Percentiles rank a stretch among this genome's conserved stretches.
These are phyloP conservation scores for Tuber magnatum DNA, from an alignment of 495 filamentous ascomycete genomes.

Conservation along the genomic window DNA sequence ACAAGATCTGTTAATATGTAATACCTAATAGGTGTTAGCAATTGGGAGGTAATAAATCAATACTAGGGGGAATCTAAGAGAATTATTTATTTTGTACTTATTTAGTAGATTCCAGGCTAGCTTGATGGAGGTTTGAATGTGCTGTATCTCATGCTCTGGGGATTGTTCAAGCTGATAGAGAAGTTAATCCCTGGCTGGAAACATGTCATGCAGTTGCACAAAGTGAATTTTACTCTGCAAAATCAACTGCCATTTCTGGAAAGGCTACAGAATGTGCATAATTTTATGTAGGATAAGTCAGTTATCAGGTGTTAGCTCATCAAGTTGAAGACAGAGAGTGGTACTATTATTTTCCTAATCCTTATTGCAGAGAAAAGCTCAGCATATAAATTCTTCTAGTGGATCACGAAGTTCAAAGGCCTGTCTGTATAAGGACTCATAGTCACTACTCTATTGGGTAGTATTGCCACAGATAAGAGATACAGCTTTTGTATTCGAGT, in stretches of 20 bases:
- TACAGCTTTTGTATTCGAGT: slow-evolving; percentile 4
- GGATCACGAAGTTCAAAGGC: slow-evolving; percentile 15
- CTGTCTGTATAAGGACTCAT: slow-evolving; percentile 7
- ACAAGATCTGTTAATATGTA: not conserved
- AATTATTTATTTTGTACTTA: too few relatives aligned
- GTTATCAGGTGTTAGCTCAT: slow-evolving; percentile 12
- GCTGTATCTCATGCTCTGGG: too few relatives aligned
- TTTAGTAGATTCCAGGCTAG: too few relatives aligned
- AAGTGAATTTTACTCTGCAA: slow-evolving; percentile 4
- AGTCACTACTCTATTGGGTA: slow-evolving; percentile 24
- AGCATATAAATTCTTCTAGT: slow-evolving; percentile 16
- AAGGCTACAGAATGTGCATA: slow-evolving; percentile 13
- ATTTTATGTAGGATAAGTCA: slow-evolving; percentile 15
- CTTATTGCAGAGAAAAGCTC: not conserved
- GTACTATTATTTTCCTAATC: too few relatives aligned
- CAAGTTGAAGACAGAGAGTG: not conserved
- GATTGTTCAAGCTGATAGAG: too few relatives aligned
- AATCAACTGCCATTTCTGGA: slow-evolving; percentile 10
- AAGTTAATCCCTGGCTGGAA: too few relatives aligned
- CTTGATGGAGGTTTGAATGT: too few relatives aligned
- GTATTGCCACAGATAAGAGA: slow-evolving; percentile 13
- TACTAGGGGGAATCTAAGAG: too few relatives aligned
- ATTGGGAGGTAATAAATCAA: not conserved
- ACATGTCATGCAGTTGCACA: slow-evolving; percentile 12
- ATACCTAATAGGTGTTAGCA: slow-evolving; percentile 15